These are phyloP conservation scores for Hericium rajendrae DNA, from an alignment of 768 basidiomycete species.

Conservation along the genomic window DNA sequence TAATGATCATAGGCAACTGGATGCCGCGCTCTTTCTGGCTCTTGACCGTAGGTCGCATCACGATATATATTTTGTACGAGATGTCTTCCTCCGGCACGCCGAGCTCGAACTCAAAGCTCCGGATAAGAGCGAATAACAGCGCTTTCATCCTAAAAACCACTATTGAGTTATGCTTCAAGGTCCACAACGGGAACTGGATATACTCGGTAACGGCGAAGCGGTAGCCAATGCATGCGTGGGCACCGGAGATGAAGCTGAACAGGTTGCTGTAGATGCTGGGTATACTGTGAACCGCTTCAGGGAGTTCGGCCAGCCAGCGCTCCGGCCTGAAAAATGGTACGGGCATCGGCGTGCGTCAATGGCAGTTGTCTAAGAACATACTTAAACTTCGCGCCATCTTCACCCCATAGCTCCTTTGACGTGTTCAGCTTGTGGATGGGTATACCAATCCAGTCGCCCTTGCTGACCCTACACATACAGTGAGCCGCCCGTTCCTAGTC, in stretches of 20 bases:
- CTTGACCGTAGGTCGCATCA: constrained; percentile 8
- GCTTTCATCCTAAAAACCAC: constrained; percentile 16
- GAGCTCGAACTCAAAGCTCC: constrained; percentile 15
- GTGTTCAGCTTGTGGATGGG: constrained; percentile 20
- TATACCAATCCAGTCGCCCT: constrained; percentile 15
- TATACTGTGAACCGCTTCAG: constrained; percentile 5
- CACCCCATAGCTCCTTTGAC: constrained; percentile 22
- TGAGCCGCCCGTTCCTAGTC: neutral
- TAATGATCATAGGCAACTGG: no score
- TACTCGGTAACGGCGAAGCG: constrained; percentile 19
- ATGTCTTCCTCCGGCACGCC: constrained; percentile 11
- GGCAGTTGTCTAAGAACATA: neutral
- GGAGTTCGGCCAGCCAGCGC: constrained; percentile 9
- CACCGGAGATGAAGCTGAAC: constrained; percentile 22
- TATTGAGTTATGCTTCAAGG: neutral
- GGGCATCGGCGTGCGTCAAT: neutral
- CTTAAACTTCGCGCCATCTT: constrained; percentile 23
- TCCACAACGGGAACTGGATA: neutral
- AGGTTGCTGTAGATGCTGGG: constrained; percentile 13
- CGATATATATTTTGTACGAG: constrained; percentile 3
- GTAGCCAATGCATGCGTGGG: constrained; percentile 21
- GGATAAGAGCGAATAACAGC: constrained; percentile 16
- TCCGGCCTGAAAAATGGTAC: constrained; percentile 6
- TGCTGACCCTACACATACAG: constrained; percentile 3
- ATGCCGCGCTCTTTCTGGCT: no score